Evolutionary conservation across 2,329 filamentous ascomycete species (phyloP).

Genomic region (Lachnellula willkommii): DNA sequence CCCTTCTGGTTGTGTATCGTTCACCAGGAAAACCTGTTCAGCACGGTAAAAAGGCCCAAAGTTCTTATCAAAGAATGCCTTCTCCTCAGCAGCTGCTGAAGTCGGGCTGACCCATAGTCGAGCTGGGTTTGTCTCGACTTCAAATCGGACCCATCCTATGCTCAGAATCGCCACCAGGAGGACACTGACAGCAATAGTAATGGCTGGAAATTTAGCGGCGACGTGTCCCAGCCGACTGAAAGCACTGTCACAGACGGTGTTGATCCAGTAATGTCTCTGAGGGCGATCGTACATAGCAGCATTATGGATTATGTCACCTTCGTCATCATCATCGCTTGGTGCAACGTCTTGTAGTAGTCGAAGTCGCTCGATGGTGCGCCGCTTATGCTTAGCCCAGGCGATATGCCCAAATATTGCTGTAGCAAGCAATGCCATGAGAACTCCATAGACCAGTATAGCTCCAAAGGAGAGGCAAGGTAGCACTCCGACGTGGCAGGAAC

Average conservation of each 20-base stretch:
- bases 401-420: constrained; percentile 67
- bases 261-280: constrained; percentile 73
- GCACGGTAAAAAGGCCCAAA: constrained; percentile 96
- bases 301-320: constrained; percentile 75
- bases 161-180: constrained; percentile 73
- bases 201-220: constrained; percentile 75
- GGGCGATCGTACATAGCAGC: constrained; percentile 74
- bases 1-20: constrained; percentile 63
- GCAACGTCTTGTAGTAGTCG: constrained; percentile 78
- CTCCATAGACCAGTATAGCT: constrained; percentile 78
- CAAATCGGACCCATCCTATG: constrained; percentile 80
- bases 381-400: constrained; percentile 67
- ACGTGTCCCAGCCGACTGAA: constrained; percentile 77
- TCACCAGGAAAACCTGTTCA: constrained; percentile 89
- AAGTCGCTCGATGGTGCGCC: constrained; percentile 74
- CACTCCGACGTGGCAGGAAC: constrained; percentile 74
- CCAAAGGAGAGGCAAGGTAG: constrained; percentile 93
- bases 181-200: constrained; percentile 75
- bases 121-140: constrained; percentile 86
- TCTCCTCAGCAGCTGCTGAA: constrained; percentile 85
- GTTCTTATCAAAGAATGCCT: constrained; percentile 84
- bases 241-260: constrained; percentile 71
- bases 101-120: constrained; percentile 94
- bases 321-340: constrained; percentile 88
- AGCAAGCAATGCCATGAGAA: constrained; percentile 64